Conservation (phyloP, 805 yeast genomes). For the Monosporozyma solicola region DNA sequence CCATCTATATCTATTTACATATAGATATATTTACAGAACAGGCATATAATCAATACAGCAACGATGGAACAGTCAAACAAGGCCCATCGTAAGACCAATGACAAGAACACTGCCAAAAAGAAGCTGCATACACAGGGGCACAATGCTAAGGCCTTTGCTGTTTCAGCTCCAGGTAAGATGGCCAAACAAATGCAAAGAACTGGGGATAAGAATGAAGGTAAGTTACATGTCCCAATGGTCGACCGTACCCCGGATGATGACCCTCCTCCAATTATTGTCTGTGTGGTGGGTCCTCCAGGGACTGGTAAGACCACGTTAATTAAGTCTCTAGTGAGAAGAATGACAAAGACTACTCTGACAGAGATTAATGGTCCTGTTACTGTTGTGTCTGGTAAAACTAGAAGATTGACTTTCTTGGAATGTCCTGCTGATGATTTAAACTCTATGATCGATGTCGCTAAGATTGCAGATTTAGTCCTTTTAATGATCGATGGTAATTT, state of each 20-base stretch:
- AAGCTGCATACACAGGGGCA: constrained; percentile 81
- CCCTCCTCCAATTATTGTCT: constrained; percentile 93
- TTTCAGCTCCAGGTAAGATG: constrained; percentile 75
- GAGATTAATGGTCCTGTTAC: constrained; percentile 96
- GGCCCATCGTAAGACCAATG: constrained; percentile 62
- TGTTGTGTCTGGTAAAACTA: constrained; percentile 88
- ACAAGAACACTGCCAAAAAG: constrained; percentile 62
- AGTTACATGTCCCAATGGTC: constrained; percentile 93
- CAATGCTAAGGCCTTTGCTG: constrained; percentile 78
- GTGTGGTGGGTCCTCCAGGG: constrained; percentile 98
- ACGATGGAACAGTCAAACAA: constrained; percentile 60
- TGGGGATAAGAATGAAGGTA: constrained; percentile 71
- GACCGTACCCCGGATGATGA: constrained; percentile 96
- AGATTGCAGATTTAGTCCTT: constrained; percentile 86
- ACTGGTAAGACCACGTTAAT: constrained; percentile 94
- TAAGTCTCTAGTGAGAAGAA: constrained; percentile 76
- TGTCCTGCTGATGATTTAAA: constrained; percentile 80
- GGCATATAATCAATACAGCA: background rate
- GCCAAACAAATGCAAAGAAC: constrained; percentile 77
- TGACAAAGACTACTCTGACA: constrained; percentile 74
- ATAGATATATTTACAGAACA: too few species aligned
- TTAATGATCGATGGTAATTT: constrained; percentile 91
- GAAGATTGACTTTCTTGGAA: constrained; percentile 88
- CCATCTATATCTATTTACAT: too few species aligned
- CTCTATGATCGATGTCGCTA: constrained; percentile 94